These are phyloP conservation scores for Arbutus unedo DNA, from an alignment of 148 eudicot species.

Conservation along the genomic window DNA sequence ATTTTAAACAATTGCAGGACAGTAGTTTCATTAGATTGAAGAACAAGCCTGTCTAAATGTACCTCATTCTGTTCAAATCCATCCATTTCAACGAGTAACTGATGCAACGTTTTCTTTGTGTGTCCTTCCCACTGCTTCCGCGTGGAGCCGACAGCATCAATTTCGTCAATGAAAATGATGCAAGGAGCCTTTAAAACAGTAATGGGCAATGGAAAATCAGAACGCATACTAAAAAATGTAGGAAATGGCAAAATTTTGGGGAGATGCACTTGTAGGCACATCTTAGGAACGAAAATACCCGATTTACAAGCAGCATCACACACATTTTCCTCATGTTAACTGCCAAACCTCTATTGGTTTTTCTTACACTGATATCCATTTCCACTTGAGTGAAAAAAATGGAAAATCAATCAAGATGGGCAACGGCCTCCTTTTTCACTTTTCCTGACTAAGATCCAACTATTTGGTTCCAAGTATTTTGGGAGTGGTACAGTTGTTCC, in stretches of 20 bases:
- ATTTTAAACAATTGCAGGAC: not conserved
- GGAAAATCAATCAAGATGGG: not conserved
- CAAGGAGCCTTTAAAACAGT: slow-evolving; percentile 73
- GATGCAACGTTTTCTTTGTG: slow-evolving; percentile 94
- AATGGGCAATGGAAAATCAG: not conserved
- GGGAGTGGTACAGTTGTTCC: not conserved
- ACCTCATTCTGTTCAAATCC: slow-evolving; percentile 99
- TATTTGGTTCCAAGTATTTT: not conserved
- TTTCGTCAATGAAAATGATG: slow-evolving; percentile 95
- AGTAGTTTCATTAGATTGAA: not conserved
- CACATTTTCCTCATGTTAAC: not conserved
- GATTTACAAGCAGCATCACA: slow-evolving; percentile 3
- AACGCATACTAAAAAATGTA: not conserved
- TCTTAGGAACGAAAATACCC: not conserved
- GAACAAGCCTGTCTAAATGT: slow-evolving; percentile 10
- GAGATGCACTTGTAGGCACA: slow-evolving; percentile 6
- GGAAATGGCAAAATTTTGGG: not conserved
- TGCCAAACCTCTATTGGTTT: not conserved
- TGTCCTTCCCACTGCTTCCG: slow-evolving; percentile 99
- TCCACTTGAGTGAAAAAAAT: slow-evolving; percentile 15
- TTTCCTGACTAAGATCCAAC: not conserved
- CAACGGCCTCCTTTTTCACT: not conserved
- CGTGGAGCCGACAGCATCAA: slow-evolving; percentile 94
- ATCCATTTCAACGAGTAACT: slow-evolving; percentile 98
- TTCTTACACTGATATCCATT: not conserved